phyloP scores from a whole-genome alignment of 1,139 yeast genomes.

The Sugiyamaella pinicola region DNA sequence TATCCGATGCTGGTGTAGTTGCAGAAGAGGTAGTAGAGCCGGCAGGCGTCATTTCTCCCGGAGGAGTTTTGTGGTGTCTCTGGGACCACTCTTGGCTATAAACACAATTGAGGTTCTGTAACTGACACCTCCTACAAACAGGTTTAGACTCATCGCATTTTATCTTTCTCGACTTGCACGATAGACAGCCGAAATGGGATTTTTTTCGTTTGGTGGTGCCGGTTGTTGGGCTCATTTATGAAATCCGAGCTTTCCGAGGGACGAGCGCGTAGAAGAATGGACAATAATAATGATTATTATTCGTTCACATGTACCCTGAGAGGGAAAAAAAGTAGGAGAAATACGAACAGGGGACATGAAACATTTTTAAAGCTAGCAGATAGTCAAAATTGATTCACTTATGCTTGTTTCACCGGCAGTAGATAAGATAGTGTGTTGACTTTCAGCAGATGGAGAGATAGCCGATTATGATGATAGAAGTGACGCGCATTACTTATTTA shows the following conservation, averaged over 20 bases:
- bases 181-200: constrained; percentile 26
- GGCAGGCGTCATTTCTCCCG: not conserved
- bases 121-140: constrained; percentile 21
- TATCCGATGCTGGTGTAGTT: not conserved
- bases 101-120: constrained; percentile 18
- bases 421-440: too few relatives aligned
- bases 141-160: constrained; percentile 27
- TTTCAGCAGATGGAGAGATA: too few relatives aligned
- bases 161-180: constrained; percentile 25
- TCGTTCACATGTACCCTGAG: too few relatives aligned
- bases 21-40: not conserved
- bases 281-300: too few relatives aligned
- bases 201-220: constrained; percentile 11
- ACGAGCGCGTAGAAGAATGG: not conserved
- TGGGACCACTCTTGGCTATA: constrained; percentile 22
- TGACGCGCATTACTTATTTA: too few relatives aligned
- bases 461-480: too few relatives aligned
- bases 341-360: too few relatives aligned
- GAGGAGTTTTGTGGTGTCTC: not conserved
- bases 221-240: not conserved
- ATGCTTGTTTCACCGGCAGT: too few relatives aligned
- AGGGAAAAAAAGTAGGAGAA: too few relatives aligned
- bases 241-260: constrained; percentile 18
- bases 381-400: too few relatives aligned
- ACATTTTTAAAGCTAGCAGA: too few relatives aligned